Evolutionary conservation across 768 basidiomycete species (phyloP).

Genomic region (Mycena sanguinolenta): DNA sequence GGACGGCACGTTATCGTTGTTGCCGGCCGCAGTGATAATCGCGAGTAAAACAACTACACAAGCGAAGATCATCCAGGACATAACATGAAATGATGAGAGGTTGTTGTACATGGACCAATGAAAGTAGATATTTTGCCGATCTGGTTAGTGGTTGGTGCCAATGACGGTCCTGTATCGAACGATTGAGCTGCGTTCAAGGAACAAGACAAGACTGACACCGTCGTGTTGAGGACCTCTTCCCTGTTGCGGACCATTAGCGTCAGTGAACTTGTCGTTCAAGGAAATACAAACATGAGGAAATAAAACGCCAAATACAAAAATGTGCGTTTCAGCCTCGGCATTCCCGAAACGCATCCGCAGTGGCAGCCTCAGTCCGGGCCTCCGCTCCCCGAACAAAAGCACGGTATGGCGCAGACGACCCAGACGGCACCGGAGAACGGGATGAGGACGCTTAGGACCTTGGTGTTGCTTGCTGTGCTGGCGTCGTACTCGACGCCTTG

Average conservation of each 20-base stretch:
- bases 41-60: constrained; percentile 72
- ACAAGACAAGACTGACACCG: constrained; percentile 62
- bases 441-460: constrained; percentile 80
- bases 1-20: constrained; percentile 84
- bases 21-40: constrained; percentile 75
- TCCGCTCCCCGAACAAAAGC: constrained; percentile 77
- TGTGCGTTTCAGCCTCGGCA: constrained; percentile 77
- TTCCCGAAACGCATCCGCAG: constrained; percentile 69
- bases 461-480: constrained; percentile 80
- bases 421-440: constrained; percentile 85
- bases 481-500: constrained; percentile 69
- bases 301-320: constrained; percentile 82
- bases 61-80: not conserved
- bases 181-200: constrained; percentile 14
- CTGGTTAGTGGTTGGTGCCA: constrained; percentile 65
- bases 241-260: constrained; percentile 47
- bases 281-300: constrained; percentile 73
- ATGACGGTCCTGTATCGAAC: constrained; percentile 69
- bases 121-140: constrained; percentile 83
- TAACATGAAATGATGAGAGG: not conserved
- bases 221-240: constrained; percentile 83
- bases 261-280: not conserved
- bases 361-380: constrained; percentile 74
- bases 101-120: constrained; percentile 68
- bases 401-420: constrained; percentile 77